Evolutionary conservation across 2,329 filamentous ascomycete genomes (phyloP), one percentile per base, ranked within the genome.

Genomic region (Coniochaeta sp.): DNA sequence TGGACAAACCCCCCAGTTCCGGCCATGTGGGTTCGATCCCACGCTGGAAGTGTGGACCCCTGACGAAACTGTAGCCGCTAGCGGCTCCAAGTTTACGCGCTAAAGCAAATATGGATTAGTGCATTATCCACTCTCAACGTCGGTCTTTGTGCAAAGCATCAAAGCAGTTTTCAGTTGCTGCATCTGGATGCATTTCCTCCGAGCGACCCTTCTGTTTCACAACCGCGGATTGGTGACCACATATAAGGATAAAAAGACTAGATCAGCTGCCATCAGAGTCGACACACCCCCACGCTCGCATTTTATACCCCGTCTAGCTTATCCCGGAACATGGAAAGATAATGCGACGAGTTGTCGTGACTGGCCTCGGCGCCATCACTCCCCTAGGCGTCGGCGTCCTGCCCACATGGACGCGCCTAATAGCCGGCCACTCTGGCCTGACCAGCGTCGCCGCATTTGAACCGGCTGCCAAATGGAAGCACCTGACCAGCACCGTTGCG

Each of bases 401-500:
- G 65, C 85, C 79, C 60, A 90, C 90, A 62, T 99, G 95, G 95
- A 81, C 77, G 62, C 88, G 90, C 58, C 84, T 99, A 47, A 73
- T 98, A 32, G 86, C 89, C 47, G 87, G 91, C 52, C 81, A 93
- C 42, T 92, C 88, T 63, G 95, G 93, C 64, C 86, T 99, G 67
- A 81, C 87, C 61, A 93, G 89, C 66, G 82, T 95, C 58, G 82
- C 81, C 60, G 73, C 83, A 61, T 80, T 84, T 58, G 83, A 80
- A 62, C 86, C 75, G 63, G 79, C 63, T 73, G 78, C 69, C 30
- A 72, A 73, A 65, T 96, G 93, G 81, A 79, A 79, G 9, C 83
- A 86, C 50, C 78, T 97, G 47, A 91, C 93, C 14, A 95, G 91
- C 72, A 91, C 88, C 59, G 86, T 98, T 58, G 93, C 93, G 50